Evolutionary conservation across 352 stramenopile genomes (phyloP).

Genomic region (Pythium graminicola): DNA sequence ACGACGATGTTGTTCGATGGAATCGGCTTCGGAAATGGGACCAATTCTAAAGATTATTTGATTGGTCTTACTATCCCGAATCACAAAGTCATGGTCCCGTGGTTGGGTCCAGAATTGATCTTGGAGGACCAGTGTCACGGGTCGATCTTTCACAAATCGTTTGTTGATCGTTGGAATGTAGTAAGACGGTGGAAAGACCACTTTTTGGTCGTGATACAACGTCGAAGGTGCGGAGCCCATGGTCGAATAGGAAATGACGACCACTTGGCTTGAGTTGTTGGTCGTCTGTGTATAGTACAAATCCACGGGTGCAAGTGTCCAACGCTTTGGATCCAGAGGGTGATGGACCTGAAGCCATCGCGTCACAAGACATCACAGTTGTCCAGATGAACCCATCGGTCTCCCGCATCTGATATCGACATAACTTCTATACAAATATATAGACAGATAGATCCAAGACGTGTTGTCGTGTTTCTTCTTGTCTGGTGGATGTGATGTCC

Average conservation of each 20-base stretch:
- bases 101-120: constrained; percentile 15
- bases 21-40: constrained; percentile 2
- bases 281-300: background rate
- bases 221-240: constrained; percentile 6
- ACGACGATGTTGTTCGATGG: background rate
- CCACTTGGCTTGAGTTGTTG: background rate
- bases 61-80: constrained; percentile 3
- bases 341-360: background rate
- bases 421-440: no score
- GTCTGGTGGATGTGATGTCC: no score
- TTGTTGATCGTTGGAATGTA: constrained; percentile 13
- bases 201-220: background rate
- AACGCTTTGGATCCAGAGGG: background rate
- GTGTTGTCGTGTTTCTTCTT: no score
- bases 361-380: background rate
- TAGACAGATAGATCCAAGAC: no score
- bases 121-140: constrained; percentile 12
- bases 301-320: constrained; percentile 7
- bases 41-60: constrained; percentile 8
- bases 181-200: constrained; percentile 3
- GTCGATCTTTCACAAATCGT: constrained; percentile 15
- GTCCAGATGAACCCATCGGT: background rate
- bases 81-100: constrained; percentile 7
- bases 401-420: no score
- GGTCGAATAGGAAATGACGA: background rate